phyloP scores from a whole-genome alignment of 495 filamentous ascomycete genomes.

The Neurospora sp. region DNA sequence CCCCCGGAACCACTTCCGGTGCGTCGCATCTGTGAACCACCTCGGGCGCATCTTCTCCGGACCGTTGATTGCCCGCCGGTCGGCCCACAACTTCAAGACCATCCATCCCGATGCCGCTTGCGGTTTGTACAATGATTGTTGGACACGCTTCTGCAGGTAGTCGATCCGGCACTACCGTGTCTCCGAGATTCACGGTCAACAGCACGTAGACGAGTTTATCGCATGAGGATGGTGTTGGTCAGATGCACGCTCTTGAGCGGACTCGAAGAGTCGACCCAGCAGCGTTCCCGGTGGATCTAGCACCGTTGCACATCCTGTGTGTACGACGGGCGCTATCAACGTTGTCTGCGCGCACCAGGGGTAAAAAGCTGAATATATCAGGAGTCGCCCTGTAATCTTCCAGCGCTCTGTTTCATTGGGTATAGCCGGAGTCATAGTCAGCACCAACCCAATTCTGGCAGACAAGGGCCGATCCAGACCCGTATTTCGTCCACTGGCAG shows the following conservation, averaged over 20 bases:
- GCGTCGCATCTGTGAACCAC: neutral
- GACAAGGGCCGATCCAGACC: neutral
- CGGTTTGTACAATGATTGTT: neutral
- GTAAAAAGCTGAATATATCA: neutral
- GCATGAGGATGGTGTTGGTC: neutral
- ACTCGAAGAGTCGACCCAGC: neutral
- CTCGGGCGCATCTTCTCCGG: neutral
- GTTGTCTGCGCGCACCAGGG: neutral
- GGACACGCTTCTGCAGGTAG: neutral
- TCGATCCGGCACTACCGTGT: neutral
- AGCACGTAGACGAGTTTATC: neutral
- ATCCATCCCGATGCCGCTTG: neutral
- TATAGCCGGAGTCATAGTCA: neutral
- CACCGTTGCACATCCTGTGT: neutral
- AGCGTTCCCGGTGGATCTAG: neutral
- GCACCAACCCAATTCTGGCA: neutral
- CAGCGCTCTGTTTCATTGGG: neutral
- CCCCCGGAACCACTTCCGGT: neutral
- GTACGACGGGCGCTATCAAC: neutral
- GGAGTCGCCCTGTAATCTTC: neutral
- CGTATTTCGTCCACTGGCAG: neutral
- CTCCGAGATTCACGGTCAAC: neutral
- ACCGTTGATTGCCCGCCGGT: neutral
- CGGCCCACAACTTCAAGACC: neutral
- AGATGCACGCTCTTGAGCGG: neutral